Conservation (phyloP, 768 basidiomycete genomes). For the Nidularia sp. region DNA sequence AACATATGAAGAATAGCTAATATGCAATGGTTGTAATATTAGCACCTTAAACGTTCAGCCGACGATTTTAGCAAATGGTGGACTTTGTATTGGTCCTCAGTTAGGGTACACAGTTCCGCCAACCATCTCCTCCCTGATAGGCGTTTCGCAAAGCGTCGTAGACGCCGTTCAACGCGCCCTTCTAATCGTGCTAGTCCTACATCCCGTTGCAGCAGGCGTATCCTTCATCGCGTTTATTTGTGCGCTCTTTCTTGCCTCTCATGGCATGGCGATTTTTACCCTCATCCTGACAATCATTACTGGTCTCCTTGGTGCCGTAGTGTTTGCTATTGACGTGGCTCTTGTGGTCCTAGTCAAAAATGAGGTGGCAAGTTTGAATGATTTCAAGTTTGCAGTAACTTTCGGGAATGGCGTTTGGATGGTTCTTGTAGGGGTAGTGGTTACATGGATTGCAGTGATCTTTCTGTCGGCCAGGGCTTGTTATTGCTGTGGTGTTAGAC, state of each 20-base stretch:
- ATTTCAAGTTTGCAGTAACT: slow-evolving; percentile 36
- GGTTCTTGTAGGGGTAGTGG: slow-evolving; percentile 47
- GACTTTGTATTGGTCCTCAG: slow-evolving; percentile 53
- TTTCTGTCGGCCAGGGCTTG: slow-evolving; percentile 62
- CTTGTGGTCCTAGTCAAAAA: slow-evolving; percentile 49
- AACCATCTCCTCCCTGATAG: slow-evolving; percentile 33
- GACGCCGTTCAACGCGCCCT: slow-evolving; percentile 45
- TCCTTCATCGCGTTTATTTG: slow-evolving; percentile 48
- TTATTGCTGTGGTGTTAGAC: slow-evolving; percentile 59
- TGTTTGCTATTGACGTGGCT: slow-evolving; percentile 61
- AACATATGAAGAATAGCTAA: too few relatives aligned
- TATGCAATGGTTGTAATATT: too few relatives aligned
- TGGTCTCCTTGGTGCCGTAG: slow-evolving; percentile 47
- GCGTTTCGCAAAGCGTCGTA: slow-evolving; percentile 40
- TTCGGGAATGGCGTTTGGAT: slow-evolving; percentile 78
- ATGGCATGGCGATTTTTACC: slow-evolving; percentile 48
- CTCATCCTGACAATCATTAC: slow-evolving; percentile 57
- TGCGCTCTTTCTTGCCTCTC: slow-evolving; percentile 58
- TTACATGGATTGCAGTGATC: slow-evolving; percentile 59
- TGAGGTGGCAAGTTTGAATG: slow-evolving; percentile 33
- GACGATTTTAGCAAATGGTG: too few relatives aligned
- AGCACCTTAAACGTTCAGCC: too few relatives aligned
- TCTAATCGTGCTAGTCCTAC: slow-evolving; percentile 58
- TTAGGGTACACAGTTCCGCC: slow-evolving; percentile 68
- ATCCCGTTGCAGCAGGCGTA: slow-evolving; percentile 61